phyloP scores from a whole-genome alignment of 2,329 filamentous ascomycete species.

The Aspergillus texensis region DNA sequence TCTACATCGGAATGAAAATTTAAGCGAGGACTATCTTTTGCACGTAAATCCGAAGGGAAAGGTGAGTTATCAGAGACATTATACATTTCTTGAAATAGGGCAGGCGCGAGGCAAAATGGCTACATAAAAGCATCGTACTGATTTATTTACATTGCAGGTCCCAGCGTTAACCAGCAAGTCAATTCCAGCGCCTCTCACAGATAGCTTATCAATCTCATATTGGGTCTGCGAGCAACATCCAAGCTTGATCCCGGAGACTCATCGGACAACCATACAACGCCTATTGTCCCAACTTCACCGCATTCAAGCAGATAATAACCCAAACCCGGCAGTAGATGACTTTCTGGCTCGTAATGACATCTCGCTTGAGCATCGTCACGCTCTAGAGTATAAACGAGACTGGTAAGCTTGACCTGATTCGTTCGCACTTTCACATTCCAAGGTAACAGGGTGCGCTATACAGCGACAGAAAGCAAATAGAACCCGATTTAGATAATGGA shows the following conservation, averaged over 20 bases:
- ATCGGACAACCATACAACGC: constrained; percentile 9
- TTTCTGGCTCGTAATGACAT: constrained; percentile 15
- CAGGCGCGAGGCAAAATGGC: neutral
- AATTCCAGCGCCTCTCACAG: constrained; percentile 11
- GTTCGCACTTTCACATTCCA: neutral
- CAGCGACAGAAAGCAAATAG: constrained; percentile 13
- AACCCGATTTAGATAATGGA: neutral
- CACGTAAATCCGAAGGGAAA: constrained; percentile 10
- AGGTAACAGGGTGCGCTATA: neutral
- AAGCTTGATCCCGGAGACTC: constrained; percentile 9
- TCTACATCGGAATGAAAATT: constrained; percentile 12
- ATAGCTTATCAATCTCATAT: constrained; percentile 14
- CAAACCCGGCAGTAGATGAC: constrained; percentile 15
- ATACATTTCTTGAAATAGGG: neutral
- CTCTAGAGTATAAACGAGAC: constrained; percentile 14
- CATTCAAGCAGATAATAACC: constrained; percentile 5
- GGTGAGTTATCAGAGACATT: neutral
- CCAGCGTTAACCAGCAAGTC: constrained; percentile 11
- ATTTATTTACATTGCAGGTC: constrained; percentile 9
- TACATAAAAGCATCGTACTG: neutral
- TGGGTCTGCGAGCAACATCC: constrained; percentile 16
- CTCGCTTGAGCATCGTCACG: constrained; percentile 11
- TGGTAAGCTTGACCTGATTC: neutral
- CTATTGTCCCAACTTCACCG: constrained; percentile 12
- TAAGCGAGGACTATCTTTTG: constrained; percentile 13